Evolutionary conservation across 2,329 filamentous ascomycete species (phyloP).

Genomic region (Microcyclospora tardicrescens): DNA sequence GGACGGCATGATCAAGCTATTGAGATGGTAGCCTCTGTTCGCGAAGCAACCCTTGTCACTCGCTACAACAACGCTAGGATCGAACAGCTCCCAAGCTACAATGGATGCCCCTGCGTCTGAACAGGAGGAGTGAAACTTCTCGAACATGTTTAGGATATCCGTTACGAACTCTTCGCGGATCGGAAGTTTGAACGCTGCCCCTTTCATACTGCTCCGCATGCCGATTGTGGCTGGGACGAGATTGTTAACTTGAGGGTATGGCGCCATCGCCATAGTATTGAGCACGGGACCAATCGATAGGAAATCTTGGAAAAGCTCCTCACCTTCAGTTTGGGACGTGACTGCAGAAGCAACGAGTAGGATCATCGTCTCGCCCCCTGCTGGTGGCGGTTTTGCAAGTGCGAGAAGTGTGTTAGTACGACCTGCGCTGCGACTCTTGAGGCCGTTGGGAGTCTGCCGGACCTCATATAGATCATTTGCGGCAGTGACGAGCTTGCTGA

Average conservation of each 20-base stretch:
- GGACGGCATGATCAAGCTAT: constrained; percentile 17
- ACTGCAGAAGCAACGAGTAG: constrained; percentile 9
- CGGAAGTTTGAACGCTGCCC: constrained; percentile 13
- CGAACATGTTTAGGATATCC: constrained; percentile 9
- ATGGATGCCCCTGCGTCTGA: constrained; percentile 11
- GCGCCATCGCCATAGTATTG: constrained; percentile 10
- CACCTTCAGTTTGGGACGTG: constrained; percentile 11
- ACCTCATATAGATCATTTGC: constrained; percentile 14
- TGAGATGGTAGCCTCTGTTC: constrained; percentile 17
- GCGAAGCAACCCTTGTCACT: constrained; percentile 14
- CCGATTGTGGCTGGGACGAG: constrained; percentile 10
- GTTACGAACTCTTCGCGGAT: constrained; percentile 13
- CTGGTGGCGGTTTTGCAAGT: constrained; percentile 13
- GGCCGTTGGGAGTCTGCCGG: constrained; percentile 4
- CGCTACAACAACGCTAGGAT: constrained; percentile 11
- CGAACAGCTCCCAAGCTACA: constrained; percentile 16
- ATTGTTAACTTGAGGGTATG: constrained; percentile 11
- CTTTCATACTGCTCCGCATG: constrained; percentile 16
- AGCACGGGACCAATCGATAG: constrained; percentile 12
- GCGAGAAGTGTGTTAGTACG: constrained; percentile 8
- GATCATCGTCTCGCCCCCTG: constrained; percentile 12
- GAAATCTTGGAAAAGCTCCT: constrained; percentile 11
- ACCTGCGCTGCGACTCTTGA: constrained; percentile 9
- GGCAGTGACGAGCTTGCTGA: constrained; percentile 8
- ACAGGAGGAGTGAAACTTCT: constrained; percentile 8